Evolutionary conservation across 345 rosid species (phyloP).

Genomic region (Eucalyptus pauciflora): DNA sequence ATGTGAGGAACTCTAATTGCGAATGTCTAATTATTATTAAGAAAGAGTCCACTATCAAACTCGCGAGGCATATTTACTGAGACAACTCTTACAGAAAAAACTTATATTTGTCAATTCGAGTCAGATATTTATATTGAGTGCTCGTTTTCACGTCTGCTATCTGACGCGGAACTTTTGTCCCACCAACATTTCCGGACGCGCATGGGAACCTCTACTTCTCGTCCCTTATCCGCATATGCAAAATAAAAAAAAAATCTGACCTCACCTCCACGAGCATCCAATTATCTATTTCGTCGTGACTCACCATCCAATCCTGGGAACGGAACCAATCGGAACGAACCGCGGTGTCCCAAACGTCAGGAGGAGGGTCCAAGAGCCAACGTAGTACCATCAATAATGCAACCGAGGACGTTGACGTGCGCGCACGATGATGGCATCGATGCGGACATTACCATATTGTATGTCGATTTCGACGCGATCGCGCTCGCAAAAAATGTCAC

Average conservation of each 20-base stretch:
- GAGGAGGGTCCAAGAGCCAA: background rate
- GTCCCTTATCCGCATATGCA: background rate
- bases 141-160: background rate
- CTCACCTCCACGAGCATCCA: accelerated
- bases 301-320: background rate
- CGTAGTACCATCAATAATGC: background rate
- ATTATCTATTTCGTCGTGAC: background rate
- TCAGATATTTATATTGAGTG: background rate
- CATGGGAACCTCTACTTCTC: background rate
- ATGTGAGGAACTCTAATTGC: background rate
- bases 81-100: background rate
- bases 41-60: background rate
- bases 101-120: background rate
- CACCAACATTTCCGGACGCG: background rate
- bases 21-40: background rate
- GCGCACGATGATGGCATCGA: background rate
- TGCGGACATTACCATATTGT: background rate
- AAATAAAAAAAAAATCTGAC: background rate
- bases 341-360: background rate
- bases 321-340: background rate
- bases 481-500: background rate
- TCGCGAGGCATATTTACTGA: background rate
- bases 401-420: background rate
- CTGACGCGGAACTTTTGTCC: background rate
- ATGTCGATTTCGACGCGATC: background rate